These are phyloP conservation scores for Xylaria curta DNA, from an alignment of 495 filamentous ascomycete species.

Conservation along the genomic window DNA sequence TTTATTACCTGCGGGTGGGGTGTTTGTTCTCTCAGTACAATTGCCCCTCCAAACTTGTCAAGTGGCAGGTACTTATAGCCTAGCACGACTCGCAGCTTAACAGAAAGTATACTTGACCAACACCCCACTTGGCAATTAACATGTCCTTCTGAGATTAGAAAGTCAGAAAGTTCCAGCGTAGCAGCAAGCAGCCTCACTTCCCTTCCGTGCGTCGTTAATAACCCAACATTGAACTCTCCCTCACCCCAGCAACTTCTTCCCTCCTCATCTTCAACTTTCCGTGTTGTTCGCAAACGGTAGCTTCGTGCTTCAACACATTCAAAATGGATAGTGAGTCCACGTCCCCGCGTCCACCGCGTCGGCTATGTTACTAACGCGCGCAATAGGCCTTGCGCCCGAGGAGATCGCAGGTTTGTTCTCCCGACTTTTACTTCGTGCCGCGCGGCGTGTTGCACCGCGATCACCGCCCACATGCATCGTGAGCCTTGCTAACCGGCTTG, in stretches of 20 bases:
- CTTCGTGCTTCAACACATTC: conserved; percentile 1
- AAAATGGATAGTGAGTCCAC: conserved; percentile 27
- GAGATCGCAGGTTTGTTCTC: conserved; percentile 27
- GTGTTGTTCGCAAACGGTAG: background rate
- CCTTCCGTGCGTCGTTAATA: background rate
- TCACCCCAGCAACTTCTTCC: background rate
- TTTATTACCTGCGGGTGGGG: conserved; percentile 16
- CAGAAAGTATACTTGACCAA: background rate
- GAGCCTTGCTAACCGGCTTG: conserved; percentile 2
- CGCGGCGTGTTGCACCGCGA: background rate
- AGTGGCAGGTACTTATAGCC: background rate
- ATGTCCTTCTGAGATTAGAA: background rate
- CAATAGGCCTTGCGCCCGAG: conserved; percentile 20
- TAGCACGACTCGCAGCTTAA: background rate
- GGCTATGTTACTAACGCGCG: conserved; percentile 15
- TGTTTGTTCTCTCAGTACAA: background rate
- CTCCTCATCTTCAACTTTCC: background rate
- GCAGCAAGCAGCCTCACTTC: conserved; percentile 19
- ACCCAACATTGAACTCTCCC: background rate
- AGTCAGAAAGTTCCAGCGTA: conserved; percentile 4
- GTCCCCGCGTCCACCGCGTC: background rate
- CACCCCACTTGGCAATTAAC: background rate
- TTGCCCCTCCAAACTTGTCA: background rate
- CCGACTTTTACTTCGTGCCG: background rate
- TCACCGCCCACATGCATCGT: background rate